Percentiles rank a stretch among this genome's conserved stretches.
phyloP scores from a whole-genome alignment of 306 rosid genomes.

The Luffa aegyptiaca region DNA sequence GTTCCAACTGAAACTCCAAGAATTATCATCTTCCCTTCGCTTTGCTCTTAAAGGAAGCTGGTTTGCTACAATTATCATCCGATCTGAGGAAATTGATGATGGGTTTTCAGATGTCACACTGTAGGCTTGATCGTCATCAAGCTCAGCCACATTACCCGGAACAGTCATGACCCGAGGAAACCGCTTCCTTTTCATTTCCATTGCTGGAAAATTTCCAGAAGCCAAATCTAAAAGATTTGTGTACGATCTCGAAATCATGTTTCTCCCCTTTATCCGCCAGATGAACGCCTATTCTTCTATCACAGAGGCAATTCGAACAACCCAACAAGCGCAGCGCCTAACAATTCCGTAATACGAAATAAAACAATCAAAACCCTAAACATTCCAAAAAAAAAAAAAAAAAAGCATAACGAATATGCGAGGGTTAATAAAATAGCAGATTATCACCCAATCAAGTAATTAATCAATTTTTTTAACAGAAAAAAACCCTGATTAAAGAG shows the following conservation, averaged over 20 bases:
- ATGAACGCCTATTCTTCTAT: background rate
- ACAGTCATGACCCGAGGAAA: constrained; percentile 56
- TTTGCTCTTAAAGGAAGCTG: constrained; percentile 70
- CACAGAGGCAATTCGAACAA: background rate
- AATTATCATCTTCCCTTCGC: constrained; percentile 41
- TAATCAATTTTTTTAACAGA: background rate
- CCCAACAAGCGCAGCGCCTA: background rate
- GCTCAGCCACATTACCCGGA: constrained; percentile 49
- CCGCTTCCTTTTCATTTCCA: constrained; percentile 45
- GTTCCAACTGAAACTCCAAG: constrained; percentile 76
- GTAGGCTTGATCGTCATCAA: constrained; percentile 53
- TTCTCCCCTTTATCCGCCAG: constrained; percentile 16
- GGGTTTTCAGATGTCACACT: constrained; percentile 61
- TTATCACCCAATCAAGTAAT: constrained; percentile 4
- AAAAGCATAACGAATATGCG: background rate
- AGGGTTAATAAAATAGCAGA: background rate
- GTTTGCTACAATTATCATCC: constrained; percentile 71
- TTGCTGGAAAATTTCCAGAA: constrained; percentile 60
- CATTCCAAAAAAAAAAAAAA: background rate
- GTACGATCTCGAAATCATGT: constrained; percentile 70
- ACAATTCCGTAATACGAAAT: background rate
- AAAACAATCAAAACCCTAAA: constrained; percentile 12
- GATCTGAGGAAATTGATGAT: constrained; percentile 38
- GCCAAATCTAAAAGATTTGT: constrained; percentile 77
- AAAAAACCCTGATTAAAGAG: background rate